These are phyloP conservation scores for Candida glaebosa DNA, from an alignment of 805 yeast species.

Conservation along the genomic window DNA sequence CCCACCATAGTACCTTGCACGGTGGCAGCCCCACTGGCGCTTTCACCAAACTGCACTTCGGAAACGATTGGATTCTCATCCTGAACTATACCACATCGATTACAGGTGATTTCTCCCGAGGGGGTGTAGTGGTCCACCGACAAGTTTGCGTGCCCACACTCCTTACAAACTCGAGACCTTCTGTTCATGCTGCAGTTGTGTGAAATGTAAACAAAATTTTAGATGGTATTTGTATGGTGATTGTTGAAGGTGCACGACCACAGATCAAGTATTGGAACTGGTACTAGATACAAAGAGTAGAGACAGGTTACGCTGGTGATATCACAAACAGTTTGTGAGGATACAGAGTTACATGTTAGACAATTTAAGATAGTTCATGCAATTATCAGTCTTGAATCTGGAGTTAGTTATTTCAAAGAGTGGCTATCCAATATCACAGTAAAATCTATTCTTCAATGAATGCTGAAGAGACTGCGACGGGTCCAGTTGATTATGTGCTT, in stretches of 20 bases:
- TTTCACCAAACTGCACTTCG: constrained; percentile 92
- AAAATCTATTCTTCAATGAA: too few relatives aligned
- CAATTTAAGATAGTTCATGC: too few relatives aligned
- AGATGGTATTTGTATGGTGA: background rate
- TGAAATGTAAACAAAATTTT: background rate
- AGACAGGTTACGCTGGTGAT: too few relatives aligned
- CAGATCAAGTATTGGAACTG: too few relatives aligned
- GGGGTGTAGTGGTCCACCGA: constrained; percentile 22
- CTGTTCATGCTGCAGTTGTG: background rate
- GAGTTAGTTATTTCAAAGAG: too few relatives aligned
- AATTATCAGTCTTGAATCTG: too few relatives aligned
- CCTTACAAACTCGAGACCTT: constrained; percentile 15
- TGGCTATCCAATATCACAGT: too few relatives aligned
- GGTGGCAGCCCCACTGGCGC: constrained; percentile 89
- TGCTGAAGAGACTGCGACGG: too few relatives aligned
- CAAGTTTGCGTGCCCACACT: constrained; percentile 23
- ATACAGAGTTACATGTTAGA: too few relatives aligned
- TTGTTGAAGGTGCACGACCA: background rate
- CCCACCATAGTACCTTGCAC: constrained; percentile 94
- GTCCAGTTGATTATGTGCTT: too few relatives aligned
- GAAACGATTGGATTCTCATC: constrained; percentile 94
- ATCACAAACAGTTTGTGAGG: too few relatives aligned
- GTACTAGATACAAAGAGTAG: too few relatives aligned
- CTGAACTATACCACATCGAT: constrained; percentile 77
- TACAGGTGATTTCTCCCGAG: constrained; percentile 77